Evolutionary conservation across 176 grass and related monocot species (phyloP).

Genomic region (Melocanna baccifera): DNA sequence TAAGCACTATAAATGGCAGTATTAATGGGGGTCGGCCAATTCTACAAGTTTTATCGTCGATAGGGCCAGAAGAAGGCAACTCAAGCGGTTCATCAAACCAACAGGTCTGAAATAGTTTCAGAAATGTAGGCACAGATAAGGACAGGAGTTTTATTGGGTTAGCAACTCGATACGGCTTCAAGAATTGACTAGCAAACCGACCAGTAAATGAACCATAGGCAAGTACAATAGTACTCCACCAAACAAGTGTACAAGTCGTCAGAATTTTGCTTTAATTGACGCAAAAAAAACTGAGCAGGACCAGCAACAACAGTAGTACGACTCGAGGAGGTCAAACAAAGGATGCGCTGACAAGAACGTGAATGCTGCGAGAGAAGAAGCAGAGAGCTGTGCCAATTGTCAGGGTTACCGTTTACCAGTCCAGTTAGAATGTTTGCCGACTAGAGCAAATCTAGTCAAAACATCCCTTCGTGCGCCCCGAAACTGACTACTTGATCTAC

Average conservation of each 20-base stretch:
- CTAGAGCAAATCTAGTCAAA: not conserved
- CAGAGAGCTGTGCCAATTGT: not conserved
- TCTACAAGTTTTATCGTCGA: constrained; percentile 2
- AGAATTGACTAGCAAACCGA: not conserved
- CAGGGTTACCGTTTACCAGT: not conserved
- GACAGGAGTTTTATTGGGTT: not conserved
- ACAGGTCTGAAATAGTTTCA: not conserved
- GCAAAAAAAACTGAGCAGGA: not conserved
- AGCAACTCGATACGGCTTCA: not conserved
- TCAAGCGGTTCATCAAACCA: not conserved
- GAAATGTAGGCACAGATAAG: not conserved
- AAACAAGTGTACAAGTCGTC: not conserved
- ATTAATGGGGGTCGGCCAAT: not conserved
- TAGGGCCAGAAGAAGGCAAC: not conserved
- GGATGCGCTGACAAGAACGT: constrained; percentile 5
- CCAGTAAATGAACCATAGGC: not conserved
- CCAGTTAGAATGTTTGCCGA: not conserved
- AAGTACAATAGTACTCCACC: not conserved
- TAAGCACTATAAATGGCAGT: not conserved
- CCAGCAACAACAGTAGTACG: not conserved
- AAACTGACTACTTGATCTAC: not conserved
- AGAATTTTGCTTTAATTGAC: constrained; percentile 27
- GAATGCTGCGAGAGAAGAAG: not conserved
- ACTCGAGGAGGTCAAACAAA: not conserved
- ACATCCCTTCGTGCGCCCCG: not conserved